Percentiles rank a stretch among this genome's conserved stretches.
Conservation (phyloP, 2,329 filamentous ascomycete genomes). For the Colletotrichum chlorophyti region DNA sequence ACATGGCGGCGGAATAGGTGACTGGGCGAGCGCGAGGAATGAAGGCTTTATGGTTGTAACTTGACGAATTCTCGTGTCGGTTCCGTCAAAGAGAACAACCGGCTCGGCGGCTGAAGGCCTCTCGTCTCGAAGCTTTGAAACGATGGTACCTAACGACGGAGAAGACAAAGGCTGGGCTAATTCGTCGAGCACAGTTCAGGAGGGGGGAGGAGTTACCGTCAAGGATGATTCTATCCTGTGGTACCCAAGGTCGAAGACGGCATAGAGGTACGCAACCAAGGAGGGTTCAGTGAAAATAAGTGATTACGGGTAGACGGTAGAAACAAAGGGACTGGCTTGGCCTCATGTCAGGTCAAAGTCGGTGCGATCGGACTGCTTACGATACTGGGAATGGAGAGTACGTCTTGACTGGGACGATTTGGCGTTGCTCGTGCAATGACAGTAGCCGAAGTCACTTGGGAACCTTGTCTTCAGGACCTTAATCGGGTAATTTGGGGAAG, state of each 20-base stretch:
- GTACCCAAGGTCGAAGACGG: not conserved
- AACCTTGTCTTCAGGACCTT: too few relatives aligned
- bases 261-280: too few relatives aligned
- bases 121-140: not conserved
- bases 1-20: slow-evolving; percentile 51
- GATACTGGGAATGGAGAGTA: not conserved
- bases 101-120: too few relatives aligned
- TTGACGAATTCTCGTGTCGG: too few relatives aligned
- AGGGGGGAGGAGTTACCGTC: too few relatives aligned
- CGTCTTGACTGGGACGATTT: not conserved
- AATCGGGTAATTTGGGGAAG: too few relatives aligned
- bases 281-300: too few relatives aligned
- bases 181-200: not conserved
- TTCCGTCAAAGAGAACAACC: too few relatives aligned
- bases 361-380: slow-evolving; percentile 16
- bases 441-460: slow-evolving; percentile 9
- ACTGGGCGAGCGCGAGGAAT: not conserved
- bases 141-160: not conserved
- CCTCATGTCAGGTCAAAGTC: not conserved
- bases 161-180: not conserved
- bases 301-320: not conserved
- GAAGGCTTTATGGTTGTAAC: not conserved
- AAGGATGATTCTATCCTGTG: not conserved
- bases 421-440: slow-evolving; percentile 1
- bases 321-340: not conserved